Percentiles rank a stretch among this genome's conserved stretches.
These are phyloP conservation scores for Chloris gayana DNA, from an alignment of 176 grass and related monocot genomes.

Conservation along the genomic window DNA sequence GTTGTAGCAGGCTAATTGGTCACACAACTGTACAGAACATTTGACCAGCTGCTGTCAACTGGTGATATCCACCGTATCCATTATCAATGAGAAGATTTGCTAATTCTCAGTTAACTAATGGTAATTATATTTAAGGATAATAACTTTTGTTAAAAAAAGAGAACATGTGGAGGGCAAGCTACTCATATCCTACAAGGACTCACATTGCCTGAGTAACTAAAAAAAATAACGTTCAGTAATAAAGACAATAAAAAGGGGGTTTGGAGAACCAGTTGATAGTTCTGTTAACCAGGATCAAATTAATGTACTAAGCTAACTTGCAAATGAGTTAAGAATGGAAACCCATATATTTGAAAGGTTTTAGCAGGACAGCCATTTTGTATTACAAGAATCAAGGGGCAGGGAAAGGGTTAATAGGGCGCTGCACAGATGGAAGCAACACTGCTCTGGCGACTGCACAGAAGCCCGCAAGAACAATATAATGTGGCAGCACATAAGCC, in stretches of 20 bases:
- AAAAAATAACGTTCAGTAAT: not conserved
- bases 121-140: not conserved
- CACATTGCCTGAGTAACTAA: not conserved
- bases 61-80: not conserved
- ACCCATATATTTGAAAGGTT: not conserved
- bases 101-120: no score
- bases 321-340: not conserved
- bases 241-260: not conserved
- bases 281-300: not conserved
- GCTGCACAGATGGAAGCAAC: not conserved
- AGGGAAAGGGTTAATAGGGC: not conserved
- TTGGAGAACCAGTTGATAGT: not conserved
- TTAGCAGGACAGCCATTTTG: not conserved
- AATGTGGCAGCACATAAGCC: not conserved
- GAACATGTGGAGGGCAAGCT: not conserved
- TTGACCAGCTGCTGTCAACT: not conserved
- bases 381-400: not conserved
- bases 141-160: not conserved
- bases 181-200: not conserved
- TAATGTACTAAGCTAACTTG: not conserved
- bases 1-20: not conserved
- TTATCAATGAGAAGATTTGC: not conserved
- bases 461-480: not conserved
- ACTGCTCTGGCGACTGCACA: not conserved
- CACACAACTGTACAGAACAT: not conserved